A percentile compares a stretch with the other conserved stretches of the same genome.
Evolutionary conservation across 805 yeast species (phyloP).

Genomic region (Ogataea philodendri): DNA sequence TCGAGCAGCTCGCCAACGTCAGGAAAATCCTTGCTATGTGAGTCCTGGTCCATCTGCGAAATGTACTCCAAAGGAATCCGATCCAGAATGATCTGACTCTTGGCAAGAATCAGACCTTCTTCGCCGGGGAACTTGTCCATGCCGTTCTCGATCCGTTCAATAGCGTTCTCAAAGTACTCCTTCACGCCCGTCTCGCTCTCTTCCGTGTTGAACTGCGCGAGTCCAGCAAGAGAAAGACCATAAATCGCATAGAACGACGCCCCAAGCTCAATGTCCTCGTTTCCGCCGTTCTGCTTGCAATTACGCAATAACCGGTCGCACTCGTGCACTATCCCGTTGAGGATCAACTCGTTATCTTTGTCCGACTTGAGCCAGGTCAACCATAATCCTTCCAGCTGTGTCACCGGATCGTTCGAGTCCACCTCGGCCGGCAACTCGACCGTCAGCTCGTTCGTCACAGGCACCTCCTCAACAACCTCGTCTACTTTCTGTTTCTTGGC

Average conservation of each 20-base stretch:
- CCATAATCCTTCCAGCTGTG: conserved; percentile 74
- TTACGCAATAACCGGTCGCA: conserved; percentile 75
- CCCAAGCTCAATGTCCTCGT: conserved; percentile 35
- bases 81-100: conserved; percentile 53
- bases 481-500: conserved; percentile 38
- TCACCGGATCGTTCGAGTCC: conserved; percentile 76
- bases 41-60: conserved; percentile 46
- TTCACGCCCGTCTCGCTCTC: conserved; percentile 33
- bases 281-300: conserved; percentile 30
- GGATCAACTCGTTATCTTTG: conserved; percentile 58
- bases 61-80: conserved; percentile 59
- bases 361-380: conserved; percentile 54
- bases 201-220: conserved; percentile 51
- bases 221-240: conserved; percentile 65
- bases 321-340: conserved; percentile 89
- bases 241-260: conserved; percentile 69
- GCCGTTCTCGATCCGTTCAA: conserved; percentile 67
- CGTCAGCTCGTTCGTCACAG: conserved; percentile 40
- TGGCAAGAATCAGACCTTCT: conserved; percentile 47
- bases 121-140: conserved; percentile 47
- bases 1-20: conserved; percentile 43
- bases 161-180: conserved; percentile 66
- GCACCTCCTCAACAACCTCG: conserved; percentile 18
- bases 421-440: conserved; percentile 69
- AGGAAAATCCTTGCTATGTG: conserved; percentile 35